Conservation (phyloP, 2,329 filamentous ascomycete species). For the Fusarium devonianum region DNA sequence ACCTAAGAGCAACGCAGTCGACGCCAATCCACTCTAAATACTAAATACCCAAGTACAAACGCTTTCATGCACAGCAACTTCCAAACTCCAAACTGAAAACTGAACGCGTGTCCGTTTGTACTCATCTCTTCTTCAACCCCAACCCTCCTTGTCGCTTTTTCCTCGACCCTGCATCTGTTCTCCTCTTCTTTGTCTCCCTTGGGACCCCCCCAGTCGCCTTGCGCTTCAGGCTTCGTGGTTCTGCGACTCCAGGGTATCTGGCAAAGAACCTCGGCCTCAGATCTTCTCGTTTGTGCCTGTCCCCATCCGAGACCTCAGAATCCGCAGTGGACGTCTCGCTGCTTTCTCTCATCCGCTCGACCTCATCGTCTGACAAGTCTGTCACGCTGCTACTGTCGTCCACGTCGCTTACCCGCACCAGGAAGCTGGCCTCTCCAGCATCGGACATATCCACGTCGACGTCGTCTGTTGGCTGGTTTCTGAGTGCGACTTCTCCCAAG, state of each 20-base stretch:
- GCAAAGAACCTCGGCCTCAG: background rate
- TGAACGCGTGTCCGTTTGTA: too few species aligned
- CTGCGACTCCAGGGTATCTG: too few species aligned
- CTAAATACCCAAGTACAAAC: too few species aligned
- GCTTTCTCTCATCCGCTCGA: constrained; percentile 1
- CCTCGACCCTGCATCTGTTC: background rate
- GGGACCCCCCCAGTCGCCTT: constrained; percentile 12
- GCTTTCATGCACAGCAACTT: too few species aligned
- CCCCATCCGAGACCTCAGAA: background rate
- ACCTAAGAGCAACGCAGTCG: too few species aligned
- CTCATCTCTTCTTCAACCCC: background rate
- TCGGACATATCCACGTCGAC: constrained; percentile 1
- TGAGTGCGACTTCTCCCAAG: background rate
- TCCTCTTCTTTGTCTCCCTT: constrained; percentile 8
- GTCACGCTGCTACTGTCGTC: constrained; percentile 7
- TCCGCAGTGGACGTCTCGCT: constrained; percentile 9
- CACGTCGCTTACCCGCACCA: background rate
- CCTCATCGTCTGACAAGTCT: constrained; percentile 3
- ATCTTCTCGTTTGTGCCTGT: background rate
- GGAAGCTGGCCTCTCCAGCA: background rate
- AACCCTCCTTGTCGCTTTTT: background rate
- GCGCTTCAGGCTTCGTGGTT: constrained; percentile 19
- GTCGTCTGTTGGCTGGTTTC: background rate
- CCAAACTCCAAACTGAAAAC: too few species aligned
- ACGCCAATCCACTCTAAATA: too few species aligned